phyloP scores from a whole-genome alignment of 106 monocot species.

The Acorus calamus region DNA sequence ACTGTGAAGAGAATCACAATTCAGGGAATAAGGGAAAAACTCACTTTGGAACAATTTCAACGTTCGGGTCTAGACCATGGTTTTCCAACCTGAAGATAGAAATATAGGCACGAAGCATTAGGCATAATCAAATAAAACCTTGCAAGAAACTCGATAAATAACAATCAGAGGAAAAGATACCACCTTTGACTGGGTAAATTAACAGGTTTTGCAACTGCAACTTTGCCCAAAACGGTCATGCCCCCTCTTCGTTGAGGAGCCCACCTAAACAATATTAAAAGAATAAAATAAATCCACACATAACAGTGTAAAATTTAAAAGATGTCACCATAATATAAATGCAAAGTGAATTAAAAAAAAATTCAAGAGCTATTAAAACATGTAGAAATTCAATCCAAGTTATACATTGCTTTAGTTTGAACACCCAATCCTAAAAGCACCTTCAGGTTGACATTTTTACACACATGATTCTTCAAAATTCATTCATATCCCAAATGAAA shows the following conservation, averaged over 20 bases:
- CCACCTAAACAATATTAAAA: constrained; percentile 23
- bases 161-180: not conserved
- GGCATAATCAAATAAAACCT: not conserved
- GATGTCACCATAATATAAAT: not conserved
- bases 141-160: not conserved
- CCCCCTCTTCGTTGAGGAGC: constrained; percentile 39
- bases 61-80: constrained; percentile 87
- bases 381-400: too few relatives aligned
- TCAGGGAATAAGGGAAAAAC: constrained; percentile 4
- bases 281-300: not conserved
- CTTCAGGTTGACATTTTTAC: too few relatives aligned
- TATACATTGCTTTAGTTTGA: too few relatives aligned
- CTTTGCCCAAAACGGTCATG: constrained; percentile 53
- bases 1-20: not conserved
- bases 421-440: too few relatives aligned
- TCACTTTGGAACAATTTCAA: constrained; percentile 99
- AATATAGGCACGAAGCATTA: not conserved
- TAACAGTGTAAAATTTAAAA: not conserved
- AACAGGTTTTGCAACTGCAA: constrained; percentile 48
- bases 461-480: too few relatives aligned
- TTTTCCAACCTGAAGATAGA: constrained; percentile 69
- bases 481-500: too few relatives aligned
- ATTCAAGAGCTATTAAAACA: too few relatives aligned
- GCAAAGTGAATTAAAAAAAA: too few relatives aligned
- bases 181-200: constrained; percentile 69